Conservation (phyloP, 139 green algal genomes). For the Desmodesmus armatus region DNA sequence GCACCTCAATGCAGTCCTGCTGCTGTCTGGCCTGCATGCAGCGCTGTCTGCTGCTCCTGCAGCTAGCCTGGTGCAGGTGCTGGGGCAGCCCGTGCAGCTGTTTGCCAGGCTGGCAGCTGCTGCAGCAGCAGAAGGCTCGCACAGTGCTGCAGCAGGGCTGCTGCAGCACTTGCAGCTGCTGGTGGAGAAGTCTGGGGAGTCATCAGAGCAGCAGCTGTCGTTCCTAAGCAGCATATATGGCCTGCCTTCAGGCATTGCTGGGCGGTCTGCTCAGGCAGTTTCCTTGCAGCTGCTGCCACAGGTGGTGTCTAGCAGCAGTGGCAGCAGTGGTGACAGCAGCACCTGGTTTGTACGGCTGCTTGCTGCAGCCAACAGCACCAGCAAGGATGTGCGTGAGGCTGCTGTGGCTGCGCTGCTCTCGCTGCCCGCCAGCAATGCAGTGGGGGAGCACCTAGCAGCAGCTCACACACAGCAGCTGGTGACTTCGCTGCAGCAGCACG, state of each 20-base stretch:
- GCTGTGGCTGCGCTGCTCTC: slow-evolving; percentile 20
- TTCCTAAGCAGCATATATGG: slow-evolving; percentile 34
- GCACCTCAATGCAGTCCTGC: slow-evolving; percentile 21
- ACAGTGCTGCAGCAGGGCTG: slow-evolving; percentile 30
- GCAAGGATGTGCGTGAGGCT: slow-evolving; percentile 22
- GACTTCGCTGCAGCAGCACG: neutral
- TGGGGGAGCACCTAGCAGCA: neutral
- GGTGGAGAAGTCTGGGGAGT: neutral
- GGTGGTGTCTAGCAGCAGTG: neutral
- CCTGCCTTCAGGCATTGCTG: slow-evolving; percentile 7
- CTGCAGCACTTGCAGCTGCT: slow-evolving; percentile 32
- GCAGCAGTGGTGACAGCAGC: neutral
- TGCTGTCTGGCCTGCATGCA: slow-evolving; percentile 1
- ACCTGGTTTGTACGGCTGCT: slow-evolving; percentile 47
- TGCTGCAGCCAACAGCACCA: slow-evolving; percentile 13
- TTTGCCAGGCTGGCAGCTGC: slow-evolving; percentile 21
- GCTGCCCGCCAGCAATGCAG: neutral
- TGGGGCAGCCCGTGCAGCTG: slow-evolving; percentile 21
- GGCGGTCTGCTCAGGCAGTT: neutral
- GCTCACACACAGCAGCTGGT: slow-evolving; percentile 2
- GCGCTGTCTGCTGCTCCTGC: neutral
- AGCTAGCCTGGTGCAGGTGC: neutral
- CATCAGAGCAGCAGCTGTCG: neutral
- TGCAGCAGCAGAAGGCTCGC: slow-evolving; percentile 9
- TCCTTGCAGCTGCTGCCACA: slow-evolving; percentile 28